Evolutionary conservation across 2,329 filamentous ascomycete species (phyloP).

Genomic region (Paecilomyces dactylethromorphus): DNA sequence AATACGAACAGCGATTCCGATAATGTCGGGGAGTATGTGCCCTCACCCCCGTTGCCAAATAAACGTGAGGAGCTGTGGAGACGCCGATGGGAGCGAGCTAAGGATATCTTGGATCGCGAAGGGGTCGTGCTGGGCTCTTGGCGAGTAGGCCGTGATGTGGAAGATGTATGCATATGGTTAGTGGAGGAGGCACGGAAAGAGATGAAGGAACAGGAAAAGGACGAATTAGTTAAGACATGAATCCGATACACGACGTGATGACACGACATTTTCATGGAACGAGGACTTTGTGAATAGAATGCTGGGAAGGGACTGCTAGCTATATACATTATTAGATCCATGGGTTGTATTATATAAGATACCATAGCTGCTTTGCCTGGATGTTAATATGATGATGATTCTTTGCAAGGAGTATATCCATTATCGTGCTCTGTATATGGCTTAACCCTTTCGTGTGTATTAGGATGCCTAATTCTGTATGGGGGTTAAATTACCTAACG

Average conservation of each 20-base stretch:
- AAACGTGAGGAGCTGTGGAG: conserved; percentile 45
- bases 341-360: neutral
- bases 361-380: neutral
- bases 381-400: neutral
- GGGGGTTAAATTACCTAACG: too few relatives aligned
- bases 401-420: too few relatives aligned
- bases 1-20: conserved; percentile 4
- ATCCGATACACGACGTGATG: neutral
- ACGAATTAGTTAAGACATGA: neutral
- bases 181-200: conserved; percentile 33
- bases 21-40: conserved; percentile 6
- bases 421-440: too few relatives aligned
- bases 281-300: neutral
- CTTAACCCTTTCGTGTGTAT: too few relatives aligned
- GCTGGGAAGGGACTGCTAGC: neutral
- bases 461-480: too few relatives aligned
- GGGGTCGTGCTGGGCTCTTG: conserved; percentile 40
- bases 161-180: conserved; percentile 37
- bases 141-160: conserved; percentile 40
- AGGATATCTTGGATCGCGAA: conserved; percentile 33
- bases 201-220: conserved; percentile 4
- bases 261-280: neutral
- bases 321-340: neutral
- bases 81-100: conserved; percentile 41
- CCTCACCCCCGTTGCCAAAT: conserved; percentile 30